Conservation (phyloP, 1,284 basidiomycete genomes). For the Veloporphyrellus conicus region DNA sequence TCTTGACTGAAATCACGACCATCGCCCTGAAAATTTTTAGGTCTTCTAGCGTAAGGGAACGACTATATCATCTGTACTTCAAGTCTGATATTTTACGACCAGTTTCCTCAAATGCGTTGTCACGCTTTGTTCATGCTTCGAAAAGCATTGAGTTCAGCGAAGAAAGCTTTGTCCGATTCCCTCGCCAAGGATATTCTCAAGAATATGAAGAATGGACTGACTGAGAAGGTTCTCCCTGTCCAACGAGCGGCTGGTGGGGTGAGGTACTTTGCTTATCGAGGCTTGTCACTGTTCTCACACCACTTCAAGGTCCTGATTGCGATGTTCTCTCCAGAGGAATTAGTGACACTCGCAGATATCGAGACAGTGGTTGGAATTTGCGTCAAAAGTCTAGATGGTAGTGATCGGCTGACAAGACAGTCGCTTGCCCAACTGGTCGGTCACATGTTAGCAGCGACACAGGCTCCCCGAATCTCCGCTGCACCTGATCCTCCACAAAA, state of each 20-base stretch:
- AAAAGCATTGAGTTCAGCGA: constrained; percentile 74
- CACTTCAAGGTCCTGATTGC: constrained; percentile 55
- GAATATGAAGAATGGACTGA: constrained; percentile 69
- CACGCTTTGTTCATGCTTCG: constrained; percentile 76
- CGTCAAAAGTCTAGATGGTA: constrained; percentile 73
- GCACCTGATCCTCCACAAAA: constrained; percentile 54
- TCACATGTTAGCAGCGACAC: constrained; percentile 81
- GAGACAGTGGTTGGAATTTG: constrained; percentile 70
- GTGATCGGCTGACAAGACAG: constrained; percentile 82
- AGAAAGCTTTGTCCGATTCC: constrained; percentile 78
- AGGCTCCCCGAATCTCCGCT: constrained; percentile 61
- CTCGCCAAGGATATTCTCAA: constrained; percentile 82
- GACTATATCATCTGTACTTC: not conserved
- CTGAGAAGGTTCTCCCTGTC: constrained; percentile 82
- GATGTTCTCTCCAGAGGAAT: constrained; percentile 59
- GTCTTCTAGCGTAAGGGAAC: constrained; percentile 59
- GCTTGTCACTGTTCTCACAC: constrained; percentile 9
- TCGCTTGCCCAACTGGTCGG: constrained; percentile 78
- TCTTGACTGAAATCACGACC: constrained; percentile 79
- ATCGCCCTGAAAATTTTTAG: constrained; percentile 64
- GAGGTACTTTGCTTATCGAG: constrained; percentile 16
- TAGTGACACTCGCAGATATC: constrained; percentile 62
- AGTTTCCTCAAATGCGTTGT: constrained; percentile 79
- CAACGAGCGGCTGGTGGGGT: constrained; percentile 84
- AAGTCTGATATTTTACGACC: constrained; percentile 7